phyloP scores from a whole-genome alignment of 257 asterid genomes.

The Euphrasia confusa region DNA sequence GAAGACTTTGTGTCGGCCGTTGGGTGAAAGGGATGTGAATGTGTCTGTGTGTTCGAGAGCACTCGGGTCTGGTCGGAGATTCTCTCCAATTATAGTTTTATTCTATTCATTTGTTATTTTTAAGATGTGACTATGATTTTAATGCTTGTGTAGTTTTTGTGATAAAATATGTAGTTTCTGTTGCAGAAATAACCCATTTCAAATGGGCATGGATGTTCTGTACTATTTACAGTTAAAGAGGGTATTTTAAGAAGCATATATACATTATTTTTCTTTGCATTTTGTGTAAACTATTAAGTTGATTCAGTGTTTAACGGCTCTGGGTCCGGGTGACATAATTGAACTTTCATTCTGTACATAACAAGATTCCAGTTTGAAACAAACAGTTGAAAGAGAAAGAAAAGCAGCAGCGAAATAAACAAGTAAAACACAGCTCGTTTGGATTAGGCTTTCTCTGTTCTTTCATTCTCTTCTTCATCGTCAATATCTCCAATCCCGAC shows the following conservation, averaged over 20 bases:
- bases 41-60: constrained; percentile 21
- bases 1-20: constrained; percentile 19
- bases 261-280: no score
- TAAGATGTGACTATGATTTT: constrained; percentile 25
- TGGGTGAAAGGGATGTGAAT: constrained; percentile 17
- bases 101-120: constrained; percentile 21
- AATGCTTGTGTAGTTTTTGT: constrained; percentile 14
- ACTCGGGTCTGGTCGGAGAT: constrained; percentile 18
- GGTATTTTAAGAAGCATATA: background rate
- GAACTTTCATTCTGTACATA: background rate
- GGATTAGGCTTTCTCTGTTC: constrained; percentile 21
- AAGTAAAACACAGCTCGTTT: background rate
- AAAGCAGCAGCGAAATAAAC: background rate
- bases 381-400: background rate
- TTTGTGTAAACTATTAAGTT: no score
- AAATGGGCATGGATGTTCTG: background rate
- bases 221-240: background rate
- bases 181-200: constrained; percentile 3
- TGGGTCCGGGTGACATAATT: no score
- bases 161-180: background rate
- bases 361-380: background rate
- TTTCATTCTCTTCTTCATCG: constrained; percentile 59
- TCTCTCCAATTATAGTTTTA: constrained; percentile 20
- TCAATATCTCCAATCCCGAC: constrained; percentile 67
- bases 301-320: no score